Evolutionary conservation across 1,284 basidiomycete species (phyloP).

Genomic region (Cryptococcus sp.): DNA sequence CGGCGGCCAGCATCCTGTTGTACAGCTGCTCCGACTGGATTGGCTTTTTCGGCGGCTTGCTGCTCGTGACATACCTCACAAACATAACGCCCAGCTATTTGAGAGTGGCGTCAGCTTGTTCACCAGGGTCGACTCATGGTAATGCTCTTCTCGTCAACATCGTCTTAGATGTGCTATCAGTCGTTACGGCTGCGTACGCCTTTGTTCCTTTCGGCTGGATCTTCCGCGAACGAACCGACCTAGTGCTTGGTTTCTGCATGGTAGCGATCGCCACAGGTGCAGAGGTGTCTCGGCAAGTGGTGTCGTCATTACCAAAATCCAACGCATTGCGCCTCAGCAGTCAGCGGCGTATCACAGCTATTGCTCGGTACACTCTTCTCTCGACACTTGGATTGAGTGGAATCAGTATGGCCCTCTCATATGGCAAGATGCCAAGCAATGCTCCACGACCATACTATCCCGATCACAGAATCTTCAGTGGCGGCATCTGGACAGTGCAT

Average conservation of each 20-base stretch:
- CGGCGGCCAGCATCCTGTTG: constrained; percentile 59
- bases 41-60: constrained; percentile 71
- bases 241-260: constrained; percentile 52
- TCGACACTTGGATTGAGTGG: constrained; percentile 17
- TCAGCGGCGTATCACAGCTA: constrained; percentile 15
- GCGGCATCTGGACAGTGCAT: constrained; percentile 88
- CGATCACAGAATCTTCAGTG: constrained; percentile 68
- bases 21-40: constrained; percentile 69
- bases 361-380: constrained; percentile 48
- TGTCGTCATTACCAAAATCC: constrained; percentile 17
- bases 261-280: constrained; percentile 18
- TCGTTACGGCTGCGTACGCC: constrained; percentile 88
- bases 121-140: constrained; percentile 57
- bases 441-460: constrained; percentile 62
- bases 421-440: constrained; percentile 22
- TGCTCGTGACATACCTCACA: constrained; percentile 68
- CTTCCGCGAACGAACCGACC: constrained; percentile 77
- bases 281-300: constrained; percentile 11
- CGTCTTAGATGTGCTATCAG: constrained; percentile 67
- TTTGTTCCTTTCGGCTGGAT: constrained; percentile 83
- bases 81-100: constrained; percentile 64
- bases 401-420: constrained; percentile 18
- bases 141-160: constrained; percentile 65
- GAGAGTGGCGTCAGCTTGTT: constrained; percentile 47
- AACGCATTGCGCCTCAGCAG: constrained; percentile 19